These are phyloP conservation scores for Phytophthora meadii DNA, from an alignment of 352 stramenopile species.

Conservation along the genomic window DNA sequence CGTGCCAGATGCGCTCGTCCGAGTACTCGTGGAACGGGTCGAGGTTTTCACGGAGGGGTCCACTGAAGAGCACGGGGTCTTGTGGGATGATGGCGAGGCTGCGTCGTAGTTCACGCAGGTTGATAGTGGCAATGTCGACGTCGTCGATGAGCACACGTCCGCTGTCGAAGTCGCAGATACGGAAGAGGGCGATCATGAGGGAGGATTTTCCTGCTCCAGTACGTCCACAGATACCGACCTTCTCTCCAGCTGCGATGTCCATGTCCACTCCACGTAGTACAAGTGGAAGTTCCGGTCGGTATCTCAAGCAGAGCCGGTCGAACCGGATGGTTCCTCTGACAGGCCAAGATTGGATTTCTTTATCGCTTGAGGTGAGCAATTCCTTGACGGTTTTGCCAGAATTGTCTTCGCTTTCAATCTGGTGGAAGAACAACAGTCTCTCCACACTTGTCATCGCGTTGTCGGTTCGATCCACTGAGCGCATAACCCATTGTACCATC, in stretches of 20 bases:
- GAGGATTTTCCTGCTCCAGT: slow-evolving; percentile 50
- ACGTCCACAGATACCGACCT: slow-evolving; percentile 63
- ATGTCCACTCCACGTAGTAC: slow-evolving; percentile 12
- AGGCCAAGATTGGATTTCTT: slow-evolving; percentile 28
- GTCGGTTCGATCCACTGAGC: slow-evolving; percentile 45
- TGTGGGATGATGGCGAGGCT: slow-evolving; percentile 60
- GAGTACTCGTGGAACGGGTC: slow-evolving; percentile 88
- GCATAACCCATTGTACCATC: slow-evolving; percentile 51
- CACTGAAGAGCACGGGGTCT: slow-evolving; percentile 92
- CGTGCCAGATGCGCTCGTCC: slow-evolving; percentile 69
- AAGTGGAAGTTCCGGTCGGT: slow-evolving; percentile 47
- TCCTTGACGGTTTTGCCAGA: slow-evolving; percentile 11
- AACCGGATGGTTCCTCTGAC: slow-evolving; percentile 32
- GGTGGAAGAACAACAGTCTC: slow-evolving; percentile 41
- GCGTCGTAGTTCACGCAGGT: slow-evolving; percentile 37
- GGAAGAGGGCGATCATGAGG: slow-evolving; percentile 47
- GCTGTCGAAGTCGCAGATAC: slow-evolving; percentile 48
- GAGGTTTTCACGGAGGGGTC: slow-evolving; percentile 89
- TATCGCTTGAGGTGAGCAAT: background rate
- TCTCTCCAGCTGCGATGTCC: slow-evolving; percentile 28
- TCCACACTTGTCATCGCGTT: slow-evolving; percentile 50
- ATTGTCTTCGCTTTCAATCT: slow-evolving; percentile 41
- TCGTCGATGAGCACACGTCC: slow-evolving; percentile 88
- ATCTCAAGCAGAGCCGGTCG: slow-evolving; percentile 35
- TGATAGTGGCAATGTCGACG: slow-evolving; percentile 63